Evolutionary conservation across 2,329 filamentous ascomycete genomes (phyloP), one percentile per base, ranked within the genome.

Genomic region (Colletotrichum paranaense): DNA sequence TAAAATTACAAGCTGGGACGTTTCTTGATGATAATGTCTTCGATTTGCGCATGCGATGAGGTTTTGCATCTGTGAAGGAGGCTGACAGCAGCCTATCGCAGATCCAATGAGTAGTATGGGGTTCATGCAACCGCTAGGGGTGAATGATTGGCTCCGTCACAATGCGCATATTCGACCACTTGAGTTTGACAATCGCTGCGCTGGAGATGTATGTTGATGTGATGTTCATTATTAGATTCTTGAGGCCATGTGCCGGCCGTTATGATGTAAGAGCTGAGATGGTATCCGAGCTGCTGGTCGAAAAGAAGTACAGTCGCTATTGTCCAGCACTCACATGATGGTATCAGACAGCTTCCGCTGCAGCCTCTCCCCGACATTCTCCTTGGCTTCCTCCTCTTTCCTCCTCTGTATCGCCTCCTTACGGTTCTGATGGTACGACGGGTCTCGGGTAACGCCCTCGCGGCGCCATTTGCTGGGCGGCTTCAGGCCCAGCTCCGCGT

Each of bases 401-500:
- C 78, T 78, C 49, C 76, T 58, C 74, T 78, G 67, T 11, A 77
- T 75, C 5, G 77, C 78, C 46, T 77, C 76, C 67, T 77, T 75
- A 66, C 78, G 81, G 74, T 77, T 82, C 53, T 79, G 76, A 65
- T 87, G 85, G 76, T 83, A 88, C 14, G 75, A 78, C 7, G 84
- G 84, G 58, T 87, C 84, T 42, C 87, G 81, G 6, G 81, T 81
- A 57, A 90, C 81, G 35, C 89, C 89, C 80, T 89, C 88, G 9
- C 81, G 80, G 67, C 90, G 88, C 91, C 91, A 93, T 77, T 83
- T 87, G 77, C 82, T 83, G 6, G 91, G 91, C 63, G 91, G 90
- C 82, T 91, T 92, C 77, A 87, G 83, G 68, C 91, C 91, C 69
- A 91, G 81, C 77, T 87, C 90, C 1, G 90, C 89, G 84, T 88